Percentiles rank a stretch among this genome's conserved stretches.
phyloP scores from a whole-genome alignment of 2,329 filamentous ascomycete genomes.

The Drechslera avenae region DNA sequence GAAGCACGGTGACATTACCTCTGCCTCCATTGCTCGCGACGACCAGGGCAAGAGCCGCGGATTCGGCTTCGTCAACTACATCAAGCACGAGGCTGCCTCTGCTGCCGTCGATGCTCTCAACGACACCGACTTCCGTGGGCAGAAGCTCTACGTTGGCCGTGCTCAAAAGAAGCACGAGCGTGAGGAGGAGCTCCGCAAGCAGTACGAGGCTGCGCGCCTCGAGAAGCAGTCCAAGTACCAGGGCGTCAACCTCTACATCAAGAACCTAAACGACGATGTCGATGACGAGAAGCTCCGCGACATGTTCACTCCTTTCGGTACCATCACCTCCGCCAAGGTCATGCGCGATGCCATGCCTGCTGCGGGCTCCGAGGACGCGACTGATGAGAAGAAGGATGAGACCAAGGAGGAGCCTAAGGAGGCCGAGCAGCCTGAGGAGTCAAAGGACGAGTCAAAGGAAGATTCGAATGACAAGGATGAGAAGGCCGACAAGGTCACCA shows the following conservation, averaged over 20 bases:
- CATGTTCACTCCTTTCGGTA: conserved; percentile 88
- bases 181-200: conserved; percentile 98
- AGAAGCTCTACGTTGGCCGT: conserved; percentile 96
- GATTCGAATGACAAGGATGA: conserved; percentile 63
- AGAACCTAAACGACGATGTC: conserved; percentile 96
- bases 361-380: conserved; percentile 55
- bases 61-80: conserved; percentile 96
- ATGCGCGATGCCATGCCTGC: conserved; percentile 80
- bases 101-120: conserved; percentile 91
- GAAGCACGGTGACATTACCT: conserved; percentile 91
- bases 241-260: conserved; percentile 99
- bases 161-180: conserved; percentile 99
- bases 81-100: conserved; percentile 83
- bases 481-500: conserved; percentile 58
- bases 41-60: conserved; percentile 90
- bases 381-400: conserved; percentile 56
- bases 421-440: conserved; percentile 61
- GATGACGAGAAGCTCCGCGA: conserved; percentile 97
- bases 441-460: conserved; percentile 62
- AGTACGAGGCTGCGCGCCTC: conserved; percentile 94
- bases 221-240: conserved; percentile 99
- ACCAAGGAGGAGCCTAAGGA: conserved; percentile 61
- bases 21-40: conserved; percentile 89
- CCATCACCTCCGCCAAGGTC: conserved; percentile 98
- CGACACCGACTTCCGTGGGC: conserved; percentile 86